Percentiles rank a stretch among this genome's conserved stretches.
These are phyloP conservation scores for Chaetomium sp. DNA, from an alignment of 2,329 filamentous ascomycete genomes.

Conservation along the genomic window DNA sequence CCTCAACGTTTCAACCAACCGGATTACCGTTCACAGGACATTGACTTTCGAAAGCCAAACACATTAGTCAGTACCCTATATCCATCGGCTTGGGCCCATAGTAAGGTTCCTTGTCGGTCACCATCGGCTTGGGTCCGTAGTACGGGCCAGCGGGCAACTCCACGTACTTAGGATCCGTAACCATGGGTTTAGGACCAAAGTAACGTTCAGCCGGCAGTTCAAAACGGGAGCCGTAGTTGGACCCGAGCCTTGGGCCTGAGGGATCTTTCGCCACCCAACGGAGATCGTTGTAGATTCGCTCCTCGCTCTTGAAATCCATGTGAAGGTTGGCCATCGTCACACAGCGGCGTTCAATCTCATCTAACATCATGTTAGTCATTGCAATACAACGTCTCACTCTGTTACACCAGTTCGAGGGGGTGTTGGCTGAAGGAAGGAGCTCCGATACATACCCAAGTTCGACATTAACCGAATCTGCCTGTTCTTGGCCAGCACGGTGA, in stretches of 20 bases:
- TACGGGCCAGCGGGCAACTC: background rate
- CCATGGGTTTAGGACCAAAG: background rate
- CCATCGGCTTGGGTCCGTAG: background rate
- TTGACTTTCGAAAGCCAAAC: too few relatives aligned
- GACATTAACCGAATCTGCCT: background rate
- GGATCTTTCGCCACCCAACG: background rate
- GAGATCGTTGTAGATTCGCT: background rate
- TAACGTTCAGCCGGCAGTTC: too few relatives aligned
- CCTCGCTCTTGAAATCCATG: background rate
- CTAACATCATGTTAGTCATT: background rate
- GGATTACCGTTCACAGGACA: too few relatives aligned
- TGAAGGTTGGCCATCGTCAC: background rate
- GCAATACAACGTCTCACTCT: too few relatives aligned
- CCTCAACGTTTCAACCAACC: too few relatives aligned
- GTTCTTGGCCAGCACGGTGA: background rate
- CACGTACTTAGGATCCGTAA: background rate
- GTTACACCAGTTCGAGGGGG: too few relatives aligned
- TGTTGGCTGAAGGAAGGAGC: background rate
- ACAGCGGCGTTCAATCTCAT: background rate
- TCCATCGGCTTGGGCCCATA: background rate
- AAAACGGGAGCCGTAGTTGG: too few relatives aligned
- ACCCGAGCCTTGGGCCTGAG: background rate
- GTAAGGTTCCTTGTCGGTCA: background rate
- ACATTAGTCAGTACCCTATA: too few relatives aligned
- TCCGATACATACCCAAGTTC: background rate